phyloP scores from a whole-genome alignment of 2,329 filamentous ascomycete genomes.

The Trichoderma atroviride region DNA sequence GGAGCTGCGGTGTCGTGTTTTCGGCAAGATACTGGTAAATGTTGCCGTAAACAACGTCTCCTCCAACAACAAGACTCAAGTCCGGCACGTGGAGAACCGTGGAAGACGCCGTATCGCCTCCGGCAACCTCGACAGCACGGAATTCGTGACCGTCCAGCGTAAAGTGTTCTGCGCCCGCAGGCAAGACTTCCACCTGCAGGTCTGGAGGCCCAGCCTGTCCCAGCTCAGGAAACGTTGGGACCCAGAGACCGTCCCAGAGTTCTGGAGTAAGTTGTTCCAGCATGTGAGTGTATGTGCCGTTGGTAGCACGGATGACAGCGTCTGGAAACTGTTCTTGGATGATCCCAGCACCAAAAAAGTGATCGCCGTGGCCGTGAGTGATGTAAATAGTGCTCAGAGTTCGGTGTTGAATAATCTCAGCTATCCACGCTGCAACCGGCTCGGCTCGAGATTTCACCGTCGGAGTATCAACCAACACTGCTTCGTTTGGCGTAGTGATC shows the following conservation, averaged over 20 bases:
- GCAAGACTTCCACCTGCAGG: not conserved
- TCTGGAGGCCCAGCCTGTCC: not conserved
- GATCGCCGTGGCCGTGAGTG: constrained; percentile 15
- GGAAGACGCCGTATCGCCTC: not conserved
- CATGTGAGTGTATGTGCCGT: constrained; percentile 12
- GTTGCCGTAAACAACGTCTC: constrained; percentile 5
- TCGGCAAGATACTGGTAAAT: constrained; percentile 8
- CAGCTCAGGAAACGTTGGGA: constrained; percentile 4
- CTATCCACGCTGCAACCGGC: constrained; percentile 5
- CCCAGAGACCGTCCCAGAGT: not conserved
- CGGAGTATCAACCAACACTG: constrained; percentile 5
- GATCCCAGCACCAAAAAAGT: not conserved
- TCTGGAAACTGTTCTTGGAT: constrained; percentile 1
- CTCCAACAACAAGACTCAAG: not conserved
- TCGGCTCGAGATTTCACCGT: constrained; percentile 1
- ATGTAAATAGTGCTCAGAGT: constrained; percentile 15
- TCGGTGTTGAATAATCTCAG: not conserved
- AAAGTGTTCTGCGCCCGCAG: not conserved
- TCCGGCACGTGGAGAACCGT: constrained; percentile 9
- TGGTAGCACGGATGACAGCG: constrained; percentile 1
- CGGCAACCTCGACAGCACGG: constrained; percentile 8
- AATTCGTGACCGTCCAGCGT: not conserved
- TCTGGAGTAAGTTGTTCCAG: constrained; percentile 1
- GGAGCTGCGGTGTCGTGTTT: not conserved
- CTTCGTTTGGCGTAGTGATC: constrained; percentile 1